Conservation (phyloP, 495 filamentous ascomycete species). For the Penicillium paxilli region DNA sequence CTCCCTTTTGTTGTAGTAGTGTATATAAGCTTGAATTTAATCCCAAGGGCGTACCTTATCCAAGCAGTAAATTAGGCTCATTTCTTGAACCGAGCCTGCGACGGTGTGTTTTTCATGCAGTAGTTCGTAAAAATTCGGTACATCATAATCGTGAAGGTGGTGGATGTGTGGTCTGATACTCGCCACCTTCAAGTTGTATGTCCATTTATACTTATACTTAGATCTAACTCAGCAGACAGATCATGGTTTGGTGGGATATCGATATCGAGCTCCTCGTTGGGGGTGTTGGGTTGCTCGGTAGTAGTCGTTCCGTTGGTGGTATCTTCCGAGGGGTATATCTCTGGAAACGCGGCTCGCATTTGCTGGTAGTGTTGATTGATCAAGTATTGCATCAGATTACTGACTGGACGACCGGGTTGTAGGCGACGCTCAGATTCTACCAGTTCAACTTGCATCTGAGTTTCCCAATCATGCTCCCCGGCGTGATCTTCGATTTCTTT, state of each 20-base stretch:
- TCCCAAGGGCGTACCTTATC: neutral
- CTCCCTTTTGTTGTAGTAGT: too few species aligned
- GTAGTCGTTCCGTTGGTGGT: neutral
- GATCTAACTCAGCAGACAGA: slow-evolving; percentile 2
- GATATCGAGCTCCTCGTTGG: neutral
- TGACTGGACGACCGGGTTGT: slow-evolving; percentile 38
- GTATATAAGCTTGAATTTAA: too few species aligned
- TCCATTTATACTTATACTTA: slow-evolving; percentile 7
- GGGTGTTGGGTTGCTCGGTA: neutral
- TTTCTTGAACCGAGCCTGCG: too few species aligned
- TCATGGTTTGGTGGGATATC: neutral
- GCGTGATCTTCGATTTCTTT: slow-evolving; percentile 64
- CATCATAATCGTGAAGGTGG: slow-evolving; percentile 8
- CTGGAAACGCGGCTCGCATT: slow-evolving; percentile 28
- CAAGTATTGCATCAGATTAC: slow-evolving; percentile 38
- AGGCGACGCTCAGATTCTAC: slow-evolving; percentile 50
- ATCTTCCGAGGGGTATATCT: slow-evolving; percentile 13
- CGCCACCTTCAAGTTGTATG: slow-evolving; percentile 8
- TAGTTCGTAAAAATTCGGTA: slow-evolving; percentile 7
- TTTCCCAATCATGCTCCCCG: slow-evolving; percentile 61
- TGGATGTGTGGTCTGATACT: neutral
- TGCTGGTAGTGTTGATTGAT: slow-evolving; percentile 24
- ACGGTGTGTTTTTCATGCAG: neutral
- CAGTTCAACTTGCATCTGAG: slow-evolving; percentile 59
- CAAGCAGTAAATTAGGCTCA: neutral